Base-by-base conservation (phyloP, 768 basidiomycete genomes). In the Wakefieldia striispora region DNA sequence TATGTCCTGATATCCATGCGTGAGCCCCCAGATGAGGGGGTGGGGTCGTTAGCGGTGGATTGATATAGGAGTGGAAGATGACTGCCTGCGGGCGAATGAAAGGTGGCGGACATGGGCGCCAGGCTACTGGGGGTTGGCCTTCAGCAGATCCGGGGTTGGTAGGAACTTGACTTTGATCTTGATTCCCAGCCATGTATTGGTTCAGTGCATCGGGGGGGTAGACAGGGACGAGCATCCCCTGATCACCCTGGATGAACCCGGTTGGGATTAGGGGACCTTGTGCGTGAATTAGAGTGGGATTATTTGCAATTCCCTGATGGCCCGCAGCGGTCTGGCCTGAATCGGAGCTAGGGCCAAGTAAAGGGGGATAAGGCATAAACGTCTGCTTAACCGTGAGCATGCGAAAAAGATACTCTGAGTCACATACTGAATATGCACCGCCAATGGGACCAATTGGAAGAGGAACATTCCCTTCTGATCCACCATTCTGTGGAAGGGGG, bases 201-300 rank as follows among this genome's bases (percentile, higher is more conserved):
- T 85, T 79, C 23, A 88, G 74, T 2, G 81, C 85, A 40, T 88
- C 86, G 3, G 81, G 81, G 21, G 77, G 78, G 61, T 89, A 88
- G 27, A 87, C 76, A 20, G 87, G 78, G 36, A 87, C 78, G 24
- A 88, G 72, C n/a, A 80, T 80, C 5, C 87, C 85, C 43, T 84
- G 82, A 47, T 86, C 83, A 47, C 82, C 81, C 52, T 87, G 84
- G 45, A 86, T 79, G 59, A 88, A 89, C 2, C 84, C 83, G 0
- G 81, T 79, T 1, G 86, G 81, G 38, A 77, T 70, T 11, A 86
- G 68, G 16, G 86, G 84, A 4, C 84, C 75, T 57, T 82, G 80
- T 27, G 54, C 17, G 37, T 63, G 59, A 44, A 57, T 29, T 41
- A 61, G 31, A 4, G 53, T 26, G 17, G 51, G 40, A 23, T 61